Base-by-base conservation (phyloP, 176 grass and related monocot species). In the Tuctoria greenei region DNA sequence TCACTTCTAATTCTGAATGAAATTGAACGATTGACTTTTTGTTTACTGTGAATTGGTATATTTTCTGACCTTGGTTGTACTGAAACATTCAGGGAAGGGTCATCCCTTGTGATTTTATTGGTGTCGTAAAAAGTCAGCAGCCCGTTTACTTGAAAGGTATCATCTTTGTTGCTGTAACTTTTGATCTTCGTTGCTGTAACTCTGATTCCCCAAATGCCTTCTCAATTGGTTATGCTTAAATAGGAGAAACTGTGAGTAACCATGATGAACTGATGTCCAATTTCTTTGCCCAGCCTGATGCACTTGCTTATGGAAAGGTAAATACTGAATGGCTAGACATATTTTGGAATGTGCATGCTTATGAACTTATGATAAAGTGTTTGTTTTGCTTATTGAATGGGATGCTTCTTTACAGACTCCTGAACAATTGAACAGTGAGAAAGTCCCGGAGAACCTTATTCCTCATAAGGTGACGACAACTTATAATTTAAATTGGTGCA, bases 281-380 rank as follows among this genome's bases (percentile, higher is more conserved):
- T 81, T 99, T 99, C 87, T 95, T 99, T 77, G 95, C 89, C 73
- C 91, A 99, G 72, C 89, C 95, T 86, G 95, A 99, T 86, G 95
- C 95, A 28, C 95, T 95, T 95, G 91, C 95, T 67, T 99, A 99
- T 78, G 89, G 95, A 80, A 99, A 99, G 89, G 95, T 99, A 63
- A 64, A 60, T 79, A 43, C 14, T 51, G 45, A 38, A 65, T 65
- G 60, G 34, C 60, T 82, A 57, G 28, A 67, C 61, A 45, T 47
- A 64, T 82, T 77, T 76, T 17, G 18, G 4, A 5, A 27, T 69
- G 4, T 13, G 1, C 24, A 14, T 8, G 18, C 57, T 75, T 84
- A 57, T 81, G 37, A 56, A 13, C 57, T 75, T 84, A 57, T 81
- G 37, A 56, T 38, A 7, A 57, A 64, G 26, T 61, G 17, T 74